Evolutionary conservation across 306 rosid genomes (phyloP).

Genomic region (Dicorynia guianensis): DNA sequence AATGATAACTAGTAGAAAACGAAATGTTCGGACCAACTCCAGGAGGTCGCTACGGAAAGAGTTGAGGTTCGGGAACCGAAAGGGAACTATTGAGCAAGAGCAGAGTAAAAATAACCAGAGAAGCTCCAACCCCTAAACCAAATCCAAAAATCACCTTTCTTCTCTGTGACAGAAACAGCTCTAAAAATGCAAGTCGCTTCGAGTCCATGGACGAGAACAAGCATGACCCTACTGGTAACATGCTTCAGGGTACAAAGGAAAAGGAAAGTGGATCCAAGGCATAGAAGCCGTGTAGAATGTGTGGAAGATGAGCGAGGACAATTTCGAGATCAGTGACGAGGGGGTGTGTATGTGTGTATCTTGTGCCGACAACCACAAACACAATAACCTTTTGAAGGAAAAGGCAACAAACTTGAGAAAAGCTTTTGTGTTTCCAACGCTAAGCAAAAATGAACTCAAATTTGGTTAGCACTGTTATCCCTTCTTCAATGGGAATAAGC

Average conservation of each 20-base stretch:
- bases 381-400: not conserved
- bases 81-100: constrained; percentile 52
- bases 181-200: constrained; percentile 57
- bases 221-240: constrained; percentile 24
- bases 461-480: not conserved
- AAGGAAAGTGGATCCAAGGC: not conserved
- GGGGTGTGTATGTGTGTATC: not conserved
- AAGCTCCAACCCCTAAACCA: constrained; percentile 66
- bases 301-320: not conserved
- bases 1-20: constrained; percentile 30
- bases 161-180: constrained; percentile 54
- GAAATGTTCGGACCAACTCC: constrained; percentile 40
- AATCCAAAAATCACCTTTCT: constrained; percentile 75
- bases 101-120: constrained; percentile 55
- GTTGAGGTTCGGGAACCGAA: constrained; percentile 39
- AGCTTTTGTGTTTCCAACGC: too few species aligned
- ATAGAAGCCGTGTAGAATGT: not conserved
- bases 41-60: constrained; percentile 52
- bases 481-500: not conserved
- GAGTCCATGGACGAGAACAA: constrained; percentile 55
- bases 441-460: too few species aligned
- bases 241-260: too few species aligned
- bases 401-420: not conserved
- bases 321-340: not conserved
- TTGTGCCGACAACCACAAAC: not conserved